Base-by-base conservation (phyloP, 1,284 basidiomycete species). In the Sporisorium exsertum region DNA sequence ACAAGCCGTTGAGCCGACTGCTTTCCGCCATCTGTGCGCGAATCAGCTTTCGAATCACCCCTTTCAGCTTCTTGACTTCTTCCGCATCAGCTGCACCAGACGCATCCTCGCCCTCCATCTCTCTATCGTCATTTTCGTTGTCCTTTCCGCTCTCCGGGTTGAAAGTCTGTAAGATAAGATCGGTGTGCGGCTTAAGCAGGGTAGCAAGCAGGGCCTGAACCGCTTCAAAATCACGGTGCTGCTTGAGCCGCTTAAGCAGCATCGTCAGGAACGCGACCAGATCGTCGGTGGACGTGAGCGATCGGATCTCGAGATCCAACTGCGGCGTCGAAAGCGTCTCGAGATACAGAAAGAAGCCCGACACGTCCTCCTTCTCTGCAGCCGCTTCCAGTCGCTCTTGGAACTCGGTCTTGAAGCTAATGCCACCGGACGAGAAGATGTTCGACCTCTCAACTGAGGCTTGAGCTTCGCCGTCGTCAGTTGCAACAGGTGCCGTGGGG, bases 151-250 rank as follows among this genome's bases (percentile, higher is more conserved):
- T 94, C 26, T 59, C 60, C 15, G 64, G 62, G 26, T 58, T 67
- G 45, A 67, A 64, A 1, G 60, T 64, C 37, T 63, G 56, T 58
- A 74, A 35, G 18, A 77, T 59, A 12, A 64, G 9, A 49, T 98
- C 95, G 0, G 91, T 91, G 83, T 99, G 95, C 61, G 94, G 89
- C 20, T 90, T 89, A 26, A 98, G 87, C 85, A 97, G 93, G 1
- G 96, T 92, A 69, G 89, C 91, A 77, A 95, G 89, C 84, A 96
- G 89, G 0, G 95, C 91, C 86, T 99, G 95, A 2, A 97, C 93
- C 10, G 94, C 95, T 86, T 99, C 96, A 82, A 96, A 99, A 86
- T 99, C 96, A 55, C 90, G 90, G 79, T 92, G 93, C 18, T 92
- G 92, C 46, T 86, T 86, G 26, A 99, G 88, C 3, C 96, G 91